Conservation (phyloP, 148 eudicot species). For the Pharnaceum exiguum region DNA sequence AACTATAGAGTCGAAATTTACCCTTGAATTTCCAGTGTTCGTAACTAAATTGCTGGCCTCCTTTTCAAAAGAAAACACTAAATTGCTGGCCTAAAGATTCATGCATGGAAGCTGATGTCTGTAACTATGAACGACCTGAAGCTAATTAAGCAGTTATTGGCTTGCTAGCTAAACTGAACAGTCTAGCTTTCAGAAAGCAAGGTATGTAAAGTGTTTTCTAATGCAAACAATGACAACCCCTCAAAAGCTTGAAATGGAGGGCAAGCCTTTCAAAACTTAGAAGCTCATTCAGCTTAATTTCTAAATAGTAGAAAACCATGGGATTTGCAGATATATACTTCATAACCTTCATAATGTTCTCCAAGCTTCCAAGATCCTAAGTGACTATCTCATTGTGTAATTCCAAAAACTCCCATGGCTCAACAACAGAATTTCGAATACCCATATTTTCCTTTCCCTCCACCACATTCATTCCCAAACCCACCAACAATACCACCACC, state of each 20-base stretch:
- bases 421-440: conserved; percentile 31
- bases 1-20: too few relatives aligned
- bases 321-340: not conserved
- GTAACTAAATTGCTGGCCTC: too few relatives aligned
- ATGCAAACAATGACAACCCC: conserved; percentile 53
- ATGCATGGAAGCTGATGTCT: too few relatives aligned
- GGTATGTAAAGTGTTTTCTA: conserved; percentile 37
- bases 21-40: too few relatives aligned
- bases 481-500: conserved; percentile 27
- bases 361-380: not conserved
- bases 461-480: conserved; percentile 33
- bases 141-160: too few relatives aligned
- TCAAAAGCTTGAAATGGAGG: conserved; percentile 47
- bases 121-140: too few relatives aligned
- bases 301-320: not conserved
- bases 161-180: not conserved
- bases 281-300: conserved; percentile 28
- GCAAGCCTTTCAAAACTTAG: conserved; percentile 52
- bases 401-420: conserved; percentile 28
- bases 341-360: not conserved
- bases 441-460: conserved; percentile 31
- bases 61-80: too few relatives aligned
- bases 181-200: conserved; percentile 19
- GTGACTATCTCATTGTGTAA: not conserved
- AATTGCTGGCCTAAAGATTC: too few relatives aligned